Base-by-base conservation (phyloP, 2,329 filamentous ascomycete genomes). In the Arthroderma sp. region DNA sequence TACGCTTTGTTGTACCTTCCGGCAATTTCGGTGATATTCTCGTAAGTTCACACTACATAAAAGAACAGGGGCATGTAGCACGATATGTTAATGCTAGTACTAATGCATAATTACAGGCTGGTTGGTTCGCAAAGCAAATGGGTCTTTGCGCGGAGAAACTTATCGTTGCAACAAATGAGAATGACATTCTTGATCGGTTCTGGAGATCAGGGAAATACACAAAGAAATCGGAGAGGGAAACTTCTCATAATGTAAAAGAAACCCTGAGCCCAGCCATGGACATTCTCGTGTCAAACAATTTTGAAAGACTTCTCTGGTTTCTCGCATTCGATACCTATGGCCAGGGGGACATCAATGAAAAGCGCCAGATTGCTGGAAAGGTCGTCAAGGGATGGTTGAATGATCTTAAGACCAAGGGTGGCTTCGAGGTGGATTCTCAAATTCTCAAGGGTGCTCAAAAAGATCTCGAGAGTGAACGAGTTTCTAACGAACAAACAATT, bases 1-100 rank as follows among this genome's bases (percentile, higher is more conserved):
- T 91, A 34, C 81, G 88, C 48, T 94, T 88, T 57, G 84, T 94
- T 6, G 86, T 94, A 0, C 91, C 91, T 2, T 93, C 88, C 0
- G 91, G 91, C 45, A 96, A 98, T 72, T 98, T 98, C 65, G 86
- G 91, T 50, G 86, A 96, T 61, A 87, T 98, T 53, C 73, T 96
- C 3, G 48, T 52, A 40, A 42, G 43, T 42, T 8, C 49, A 29
- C 31, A 39, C 10, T 22, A 22, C 15, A 22, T 22, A 22, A 22
- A 22, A 22, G 15, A 22, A 22, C 15, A 22, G 15, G 15, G 15
- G 15, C 1, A 22, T 22, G 15, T 22, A 22, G 15, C 15, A 22
- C 15, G 15, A 22, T 22, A 22, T 22, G 15, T 22, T 29, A 41
- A 31, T 10, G 6, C 5, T 9, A 15, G 34, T 22, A 8, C 10